Conservation (phyloP, 2,329 filamentous ascomycete species). For the Hymenoscyphus albidus region DNA sequence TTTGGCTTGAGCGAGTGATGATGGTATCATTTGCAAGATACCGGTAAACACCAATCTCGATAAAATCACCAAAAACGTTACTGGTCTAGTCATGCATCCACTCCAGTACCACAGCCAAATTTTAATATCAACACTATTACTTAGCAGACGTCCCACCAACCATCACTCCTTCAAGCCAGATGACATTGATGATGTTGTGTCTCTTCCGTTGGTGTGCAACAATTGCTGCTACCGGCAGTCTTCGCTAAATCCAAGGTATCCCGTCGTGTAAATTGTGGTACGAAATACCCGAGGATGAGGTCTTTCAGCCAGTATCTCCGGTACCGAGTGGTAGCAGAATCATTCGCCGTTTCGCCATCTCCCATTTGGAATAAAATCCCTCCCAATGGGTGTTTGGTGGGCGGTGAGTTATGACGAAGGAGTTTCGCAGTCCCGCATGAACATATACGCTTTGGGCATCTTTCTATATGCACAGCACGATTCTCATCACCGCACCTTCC, state of each 20-base stretch:
- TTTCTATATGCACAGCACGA: constrained; percentile 8
- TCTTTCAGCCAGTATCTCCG: neutral
- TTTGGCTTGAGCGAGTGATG: constrained; percentile 3
- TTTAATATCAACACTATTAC: neutral
- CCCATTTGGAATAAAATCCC: neutral
- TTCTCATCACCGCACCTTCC: constrained; percentile 6
- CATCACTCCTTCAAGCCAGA: constrained; percentile 2
- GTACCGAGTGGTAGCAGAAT: neutral
- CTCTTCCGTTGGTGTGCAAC: neutral
- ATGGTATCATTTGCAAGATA: neutral
- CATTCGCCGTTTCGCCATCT: neutral
- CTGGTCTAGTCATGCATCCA: neutral
- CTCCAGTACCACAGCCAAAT: neutral
- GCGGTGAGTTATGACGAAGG: constrained; percentile 10
- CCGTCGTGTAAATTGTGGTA: neutral
- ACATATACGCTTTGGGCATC: constrained; percentile 18
- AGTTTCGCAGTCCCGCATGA: constrained; percentile 5
- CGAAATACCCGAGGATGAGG: neutral
- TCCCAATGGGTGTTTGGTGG: constrained; percentile 1
- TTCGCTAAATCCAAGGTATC: neutral
- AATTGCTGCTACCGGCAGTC: neutral
- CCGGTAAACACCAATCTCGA: constrained; percentile 1
- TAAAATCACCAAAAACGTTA: neutral
- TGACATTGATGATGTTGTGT: neutral
- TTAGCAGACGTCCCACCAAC: neutral